A percentile compares a stretch with the other conserved stretches of the same genome.
phyloP scores from a whole-genome alignment of 1,284 basidiomycete species.

The Trichosporon inkin region DNA sequence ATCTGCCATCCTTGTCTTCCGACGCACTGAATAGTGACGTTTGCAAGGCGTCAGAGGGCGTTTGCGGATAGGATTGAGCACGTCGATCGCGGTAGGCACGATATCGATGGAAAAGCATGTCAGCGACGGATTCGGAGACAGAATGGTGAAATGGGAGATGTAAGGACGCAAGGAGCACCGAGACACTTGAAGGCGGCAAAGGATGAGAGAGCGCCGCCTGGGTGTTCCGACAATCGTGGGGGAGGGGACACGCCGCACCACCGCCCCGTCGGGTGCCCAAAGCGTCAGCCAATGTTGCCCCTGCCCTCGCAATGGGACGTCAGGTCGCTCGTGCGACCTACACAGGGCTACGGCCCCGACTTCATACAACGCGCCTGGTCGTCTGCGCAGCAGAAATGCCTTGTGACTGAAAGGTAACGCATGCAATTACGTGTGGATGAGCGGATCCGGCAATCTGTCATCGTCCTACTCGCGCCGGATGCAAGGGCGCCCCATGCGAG shows the following conservation, averaged over 20 bases:
- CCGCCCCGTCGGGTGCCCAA: not conserved
- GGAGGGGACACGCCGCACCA: not conserved
- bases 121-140: not conserved
- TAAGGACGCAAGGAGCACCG: too few species aligned
- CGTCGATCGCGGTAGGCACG: slow-evolving; percentile 1
- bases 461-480: not conserved
- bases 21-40: not conserved
- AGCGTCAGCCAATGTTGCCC: not conserved
- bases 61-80: not conserved
- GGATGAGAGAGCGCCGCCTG: not conserved
- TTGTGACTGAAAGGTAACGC: too few species aligned
- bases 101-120: not conserved
- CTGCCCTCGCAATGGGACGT: not conserved
- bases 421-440: too few species aligned
- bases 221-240: not conserved
- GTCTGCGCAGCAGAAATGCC: too few species aligned
- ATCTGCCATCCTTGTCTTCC: not conserved
- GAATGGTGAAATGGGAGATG: not conserved
- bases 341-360: not conserved
- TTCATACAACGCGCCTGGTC: not conserved
- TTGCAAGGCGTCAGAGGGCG: not conserved
- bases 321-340: not conserved
- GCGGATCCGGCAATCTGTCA: not conserved
- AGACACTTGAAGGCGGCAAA: not conserved
- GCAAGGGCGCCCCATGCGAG: not conserved